Conservation (phyloP, 768 basidiomycete species). For the Lentinula boryana region DNA sequence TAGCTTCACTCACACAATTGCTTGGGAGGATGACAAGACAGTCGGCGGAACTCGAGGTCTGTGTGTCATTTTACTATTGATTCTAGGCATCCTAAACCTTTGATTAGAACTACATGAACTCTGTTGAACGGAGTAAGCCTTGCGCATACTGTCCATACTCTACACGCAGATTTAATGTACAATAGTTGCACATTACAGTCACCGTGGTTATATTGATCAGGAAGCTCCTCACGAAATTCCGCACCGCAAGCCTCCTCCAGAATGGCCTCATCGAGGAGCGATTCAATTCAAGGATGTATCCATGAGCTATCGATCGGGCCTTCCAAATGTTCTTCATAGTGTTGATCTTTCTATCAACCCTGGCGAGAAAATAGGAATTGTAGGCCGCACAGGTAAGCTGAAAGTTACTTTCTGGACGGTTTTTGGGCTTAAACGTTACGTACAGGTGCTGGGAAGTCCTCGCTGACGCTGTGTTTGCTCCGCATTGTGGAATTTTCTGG, state of each 20-base stretch:
- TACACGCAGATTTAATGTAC: not conserved
- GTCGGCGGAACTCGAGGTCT: conserved; percentile 60
- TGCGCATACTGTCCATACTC: not conserved
- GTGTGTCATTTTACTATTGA: conserved; percentile 4
- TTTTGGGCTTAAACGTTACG: not conserved
- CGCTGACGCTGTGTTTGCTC: conserved; percentile 60
- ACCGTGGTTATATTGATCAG: conserved; percentile 43
- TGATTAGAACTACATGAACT: conserved; percentile 58
- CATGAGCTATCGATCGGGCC: conserved; percentile 61
- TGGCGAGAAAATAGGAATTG: conserved; percentile 76
- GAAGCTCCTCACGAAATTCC: conserved; percentile 62
- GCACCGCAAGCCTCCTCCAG: conserved; percentile 43
- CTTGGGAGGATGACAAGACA: conserved; percentile 52
- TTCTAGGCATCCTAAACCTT: not conserved
- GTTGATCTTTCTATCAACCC: conserved; percentile 53
- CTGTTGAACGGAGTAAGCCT: conserved; percentile 48
- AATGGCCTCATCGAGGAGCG: conserved; percentile 61
- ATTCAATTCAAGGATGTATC: conserved; percentile 56
- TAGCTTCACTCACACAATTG: conserved; percentile 46
- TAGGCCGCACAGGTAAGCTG: conserved; percentile 38
- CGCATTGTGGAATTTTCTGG: conserved; percentile 68
- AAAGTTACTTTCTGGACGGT: not conserved
- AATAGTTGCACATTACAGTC: conserved; percentile 50
- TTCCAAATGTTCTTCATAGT: conserved; percentile 68
- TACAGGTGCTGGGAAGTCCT: conserved; percentile 52